Conservation (phyloP, 495 filamentous ascomycete species). For the Sporormia fimetaria region DNA sequence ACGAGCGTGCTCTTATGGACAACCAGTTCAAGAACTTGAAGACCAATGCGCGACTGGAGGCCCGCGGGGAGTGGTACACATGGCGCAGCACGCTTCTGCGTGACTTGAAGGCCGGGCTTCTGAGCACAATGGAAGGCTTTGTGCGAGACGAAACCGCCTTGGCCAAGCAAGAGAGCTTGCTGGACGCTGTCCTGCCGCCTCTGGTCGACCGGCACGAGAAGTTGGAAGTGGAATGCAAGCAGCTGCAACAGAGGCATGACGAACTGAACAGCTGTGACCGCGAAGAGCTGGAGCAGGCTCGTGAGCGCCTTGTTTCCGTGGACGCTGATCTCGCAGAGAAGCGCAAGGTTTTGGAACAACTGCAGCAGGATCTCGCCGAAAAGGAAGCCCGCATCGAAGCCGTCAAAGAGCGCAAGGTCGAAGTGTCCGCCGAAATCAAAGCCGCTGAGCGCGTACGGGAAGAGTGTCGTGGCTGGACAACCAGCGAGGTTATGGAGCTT, state of each 20-base stretch:
- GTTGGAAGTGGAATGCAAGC: slow-evolving; percentile 49
- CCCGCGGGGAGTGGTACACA: slow-evolving; percentile 94
- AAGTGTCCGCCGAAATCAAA: slow-evolving; percentile 59
- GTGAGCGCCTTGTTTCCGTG: slow-evolving; percentile 49
- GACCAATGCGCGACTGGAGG: slow-evolving; percentile 74
- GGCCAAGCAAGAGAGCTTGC: slow-evolving; percentile 50
- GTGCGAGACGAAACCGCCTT: slow-evolving; percentile 60
- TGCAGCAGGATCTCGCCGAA: slow-evolving; percentile 51
- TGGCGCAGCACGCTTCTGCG: slow-evolving; percentile 90
- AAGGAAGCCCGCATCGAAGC: slow-evolving; percentile 50
- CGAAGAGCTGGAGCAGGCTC: slow-evolving; percentile 56
- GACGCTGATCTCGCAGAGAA: slow-evolving; percentile 61
- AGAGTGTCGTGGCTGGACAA: slow-evolving; percentile 80
- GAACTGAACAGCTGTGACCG: slow-evolving; percentile 72
- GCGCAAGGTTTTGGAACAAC: slow-evolving; percentile 47
- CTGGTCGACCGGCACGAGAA: slow-evolving; percentile 47
- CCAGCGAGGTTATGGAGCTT: slow-evolving; percentile 58
- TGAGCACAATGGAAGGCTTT: slow-evolving; percentile 65
- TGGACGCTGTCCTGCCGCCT: slow-evolving; percentile 53
- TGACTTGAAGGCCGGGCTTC: slow-evolving; percentile 66
- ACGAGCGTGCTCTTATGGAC: slow-evolving; percentile 77
- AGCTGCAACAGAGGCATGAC: slow-evolving; percentile 56
- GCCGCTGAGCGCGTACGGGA: slow-evolving; percentile 76
- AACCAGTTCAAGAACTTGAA: slow-evolving; percentile 95
- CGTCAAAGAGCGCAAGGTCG: slow-evolving; percentile 51